Evolutionary conservation across 305 asterid species (phyloP).

Genomic region (Euphrasia arctica): DNA sequence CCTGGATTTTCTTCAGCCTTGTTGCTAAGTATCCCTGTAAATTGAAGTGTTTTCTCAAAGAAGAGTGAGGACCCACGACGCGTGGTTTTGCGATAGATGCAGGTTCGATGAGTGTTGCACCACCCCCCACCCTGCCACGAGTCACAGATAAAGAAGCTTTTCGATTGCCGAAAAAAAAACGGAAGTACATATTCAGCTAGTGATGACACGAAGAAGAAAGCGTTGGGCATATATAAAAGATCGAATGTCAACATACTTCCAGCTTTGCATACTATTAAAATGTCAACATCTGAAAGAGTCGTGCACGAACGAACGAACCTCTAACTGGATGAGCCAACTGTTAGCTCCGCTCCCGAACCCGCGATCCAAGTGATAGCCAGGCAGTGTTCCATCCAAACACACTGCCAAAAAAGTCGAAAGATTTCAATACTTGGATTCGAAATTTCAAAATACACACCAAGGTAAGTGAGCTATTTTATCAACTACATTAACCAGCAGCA

Average conservation of each 20-base stretch:
- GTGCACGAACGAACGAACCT: conserved; percentile 57
- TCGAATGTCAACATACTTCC: no score
- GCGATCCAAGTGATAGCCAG: conserved; percentile 88
- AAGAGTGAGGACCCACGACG: conserved; percentile 78
- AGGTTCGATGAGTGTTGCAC: conserved; percentile 75
- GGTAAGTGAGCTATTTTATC: neutral
- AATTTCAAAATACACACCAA: no score
- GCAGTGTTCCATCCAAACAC: conserved; percentile 91
- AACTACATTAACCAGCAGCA: conserved; percentile 10
- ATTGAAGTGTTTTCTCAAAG: conserved; percentile 74
- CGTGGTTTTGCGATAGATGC: conserved; percentile 73
- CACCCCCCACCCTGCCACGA: conserved; percentile 92
- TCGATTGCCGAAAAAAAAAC: no score
- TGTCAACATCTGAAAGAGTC: conserved; percentile 6
- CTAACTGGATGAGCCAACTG: conserved; percentile 94
- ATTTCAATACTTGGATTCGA: no score
- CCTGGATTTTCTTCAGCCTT: conserved; percentile 91
- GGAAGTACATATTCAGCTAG: no score
- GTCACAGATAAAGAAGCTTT: no score
- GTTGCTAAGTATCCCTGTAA: conserved; percentile 84
- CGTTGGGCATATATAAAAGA: no score
- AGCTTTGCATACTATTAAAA: neutral
- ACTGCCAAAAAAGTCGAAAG: conserved; percentile 41
- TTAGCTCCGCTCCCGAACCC: conserved; percentile 87
- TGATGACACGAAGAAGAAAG: no score